phyloP scores from a whole-genome alignment of 495 filamentous ascomycete genomes.

The Aspergillus cristatus region DNA sequence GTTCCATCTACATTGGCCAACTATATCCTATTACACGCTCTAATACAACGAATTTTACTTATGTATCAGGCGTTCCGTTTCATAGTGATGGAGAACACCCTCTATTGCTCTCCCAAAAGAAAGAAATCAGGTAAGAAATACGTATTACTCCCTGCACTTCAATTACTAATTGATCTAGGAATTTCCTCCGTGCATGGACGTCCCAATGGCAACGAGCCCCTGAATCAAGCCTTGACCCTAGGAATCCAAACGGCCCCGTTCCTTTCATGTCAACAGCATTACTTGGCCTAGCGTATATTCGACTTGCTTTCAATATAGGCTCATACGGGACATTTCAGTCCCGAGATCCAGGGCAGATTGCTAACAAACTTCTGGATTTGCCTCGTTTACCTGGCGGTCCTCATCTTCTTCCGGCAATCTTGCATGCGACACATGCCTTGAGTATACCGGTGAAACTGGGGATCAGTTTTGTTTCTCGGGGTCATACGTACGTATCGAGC shows the following conservation, averaged over 20 bases:
- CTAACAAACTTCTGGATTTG: conserved; percentile 6
- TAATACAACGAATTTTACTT: conserved; percentile 52
- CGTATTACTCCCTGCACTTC: conserved; percentile 27
- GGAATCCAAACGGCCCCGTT: conserved; percentile 39
- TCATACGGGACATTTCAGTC: conserved; percentile 21
- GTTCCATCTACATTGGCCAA: conserved; percentile 45
- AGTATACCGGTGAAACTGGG: conserved; percentile 27
- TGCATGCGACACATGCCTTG: conserved; percentile 26
- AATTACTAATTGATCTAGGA: too few relatives aligned
- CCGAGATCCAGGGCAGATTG: conserved; percentile 12
- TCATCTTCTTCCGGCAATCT: conserved; percentile 18
- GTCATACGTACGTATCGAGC: conserved; percentile 24
- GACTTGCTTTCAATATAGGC: conserved; percentile 25
- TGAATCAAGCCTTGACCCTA: conserved; percentile 33
- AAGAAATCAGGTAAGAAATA: conserved; percentile 26
- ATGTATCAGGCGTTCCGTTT: conserved; percentile 29
- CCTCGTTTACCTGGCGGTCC: conserved; percentile 13
- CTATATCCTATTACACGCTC: conserved; percentile 50
- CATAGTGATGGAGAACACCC: conserved; percentile 19
- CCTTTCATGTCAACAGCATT: conserved; percentile 53
- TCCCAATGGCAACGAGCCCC: conserved; percentile 38
- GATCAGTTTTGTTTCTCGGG: conserved; percentile 20
- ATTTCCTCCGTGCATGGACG: conserved; percentile 46
- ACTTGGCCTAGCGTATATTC: conserved; percentile 48
- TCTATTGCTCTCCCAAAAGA: conserved; percentile 33